phyloP scores from a whole-genome alignment of 2,329 filamentous ascomycete species.

The Colletotrichum sp. region DNA sequence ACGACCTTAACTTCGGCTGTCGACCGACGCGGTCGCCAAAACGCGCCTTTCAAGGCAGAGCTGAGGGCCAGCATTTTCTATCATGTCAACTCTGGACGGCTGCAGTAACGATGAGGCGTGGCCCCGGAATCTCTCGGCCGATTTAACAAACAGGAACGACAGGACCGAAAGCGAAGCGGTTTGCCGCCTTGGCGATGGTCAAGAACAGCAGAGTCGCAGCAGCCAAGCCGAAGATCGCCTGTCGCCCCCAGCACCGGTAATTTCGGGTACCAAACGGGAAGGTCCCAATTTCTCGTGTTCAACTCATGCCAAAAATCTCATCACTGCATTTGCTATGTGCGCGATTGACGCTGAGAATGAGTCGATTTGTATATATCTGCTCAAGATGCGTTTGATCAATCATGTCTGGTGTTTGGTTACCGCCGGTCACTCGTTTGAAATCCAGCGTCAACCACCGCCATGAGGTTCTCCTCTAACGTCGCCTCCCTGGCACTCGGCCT shows the following conservation, averaged over 20 bases:
- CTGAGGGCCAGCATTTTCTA: neutral
- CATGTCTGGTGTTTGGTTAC: neutral
- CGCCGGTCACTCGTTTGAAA: neutral
- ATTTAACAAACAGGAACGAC: neutral
- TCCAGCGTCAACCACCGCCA: neutral
- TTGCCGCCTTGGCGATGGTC: neutral
- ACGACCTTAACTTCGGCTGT: slow-evolving; percentile 1
- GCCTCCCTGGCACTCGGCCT: neutral
- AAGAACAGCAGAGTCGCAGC: neutral
- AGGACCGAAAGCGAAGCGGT: neutral
- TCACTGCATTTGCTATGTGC: neutral
- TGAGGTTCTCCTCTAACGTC: slow-evolving; percentile 4
- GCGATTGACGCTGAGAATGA: neutral
- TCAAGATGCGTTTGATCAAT: neutral
- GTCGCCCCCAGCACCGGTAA: neutral
- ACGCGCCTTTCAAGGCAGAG: neutral
- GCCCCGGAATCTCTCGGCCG: neutral
- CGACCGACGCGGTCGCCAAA: neutral
- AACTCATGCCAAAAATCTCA: neutral
- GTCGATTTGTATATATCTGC: neutral
- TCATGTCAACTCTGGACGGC: neutral
- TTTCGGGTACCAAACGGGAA: slow-evolving; percentile 3
- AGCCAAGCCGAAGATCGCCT: neutral
- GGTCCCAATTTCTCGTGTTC: slow-evolving; percentile 18
- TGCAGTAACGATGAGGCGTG: neutral